Percentiles rank a stretch among this genome's conserved stretches.
Evolutionary conservation across 2,329 filamentous ascomycete species (phyloP).

Genomic region (Fusarium denticulatum): DNA sequence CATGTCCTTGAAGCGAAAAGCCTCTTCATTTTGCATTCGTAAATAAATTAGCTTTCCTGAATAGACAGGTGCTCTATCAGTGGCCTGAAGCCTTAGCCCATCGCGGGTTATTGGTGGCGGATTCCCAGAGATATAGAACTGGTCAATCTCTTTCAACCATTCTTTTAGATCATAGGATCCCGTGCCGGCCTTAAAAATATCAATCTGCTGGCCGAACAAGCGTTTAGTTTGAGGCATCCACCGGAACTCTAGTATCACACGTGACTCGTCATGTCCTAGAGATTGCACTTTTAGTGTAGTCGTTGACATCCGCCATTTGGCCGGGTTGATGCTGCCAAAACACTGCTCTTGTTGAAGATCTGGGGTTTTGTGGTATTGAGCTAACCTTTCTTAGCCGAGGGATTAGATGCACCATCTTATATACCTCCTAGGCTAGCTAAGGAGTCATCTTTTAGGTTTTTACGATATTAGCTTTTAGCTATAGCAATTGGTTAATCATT

Average conservation of each 20-base stretch:
- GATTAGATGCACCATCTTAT: no score
- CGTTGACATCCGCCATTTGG: no score
- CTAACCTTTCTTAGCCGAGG: no score
- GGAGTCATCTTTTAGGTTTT: no score
- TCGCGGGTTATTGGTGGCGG: not conserved
- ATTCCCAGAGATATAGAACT: not conserved
- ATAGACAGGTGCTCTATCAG: not conserved
- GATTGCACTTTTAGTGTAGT: not conserved
- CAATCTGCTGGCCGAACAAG: not conserved
- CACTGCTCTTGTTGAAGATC: no score
- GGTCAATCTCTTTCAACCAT: not conserved
- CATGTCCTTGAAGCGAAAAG: not conserved
- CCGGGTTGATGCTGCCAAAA: no score
- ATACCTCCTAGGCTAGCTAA: no score
- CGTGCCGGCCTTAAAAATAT: not conserved
- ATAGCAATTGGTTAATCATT: no score
- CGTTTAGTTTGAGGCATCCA: not conserved
- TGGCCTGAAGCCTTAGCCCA: not conserved
- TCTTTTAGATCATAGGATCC: not conserved
- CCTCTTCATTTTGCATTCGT: not conserved
- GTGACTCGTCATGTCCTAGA: not conserved
- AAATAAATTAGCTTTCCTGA: not conserved
- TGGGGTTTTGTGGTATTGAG: no score
- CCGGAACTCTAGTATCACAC: not conserved
- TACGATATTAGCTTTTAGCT: no score